phyloP scores from a whole-genome alignment of 306 rosid species.

The Pyrus betulifolia region DNA sequence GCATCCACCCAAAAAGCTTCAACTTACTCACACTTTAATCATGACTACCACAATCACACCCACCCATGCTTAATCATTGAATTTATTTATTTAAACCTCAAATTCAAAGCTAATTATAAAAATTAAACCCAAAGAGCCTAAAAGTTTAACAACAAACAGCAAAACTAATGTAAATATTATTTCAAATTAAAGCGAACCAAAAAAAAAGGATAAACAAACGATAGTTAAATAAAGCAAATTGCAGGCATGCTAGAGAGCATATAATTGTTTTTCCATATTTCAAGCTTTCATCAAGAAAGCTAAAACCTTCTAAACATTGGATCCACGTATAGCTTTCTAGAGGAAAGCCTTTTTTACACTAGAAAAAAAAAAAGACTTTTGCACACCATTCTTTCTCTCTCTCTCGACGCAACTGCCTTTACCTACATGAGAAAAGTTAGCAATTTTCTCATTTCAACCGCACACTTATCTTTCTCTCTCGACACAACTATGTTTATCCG shows the following conservation, averaged over 20 bases:
- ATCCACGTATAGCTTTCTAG: not conserved
- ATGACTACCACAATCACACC: constrained; percentile 47
- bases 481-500: too few species aligned
- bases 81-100: not conserved
- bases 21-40: constrained; percentile 53
- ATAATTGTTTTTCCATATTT: not conserved
- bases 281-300: not conserved
- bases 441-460: too few species aligned
- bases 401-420: not conserved
- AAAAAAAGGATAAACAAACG: not conserved
- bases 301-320: not conserved
- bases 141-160: not conserved
- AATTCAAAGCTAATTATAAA: not conserved
- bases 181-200: constrained; percentile 3
- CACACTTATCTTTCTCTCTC: too few species aligned
- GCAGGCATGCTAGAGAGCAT: constrained; percentile 5
- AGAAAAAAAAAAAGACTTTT: not conserved
- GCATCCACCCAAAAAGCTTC: constrained; percentile 37
- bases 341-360: not conserved
- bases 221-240: constrained; percentile 1
- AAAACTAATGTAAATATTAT: not conserved
- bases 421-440: too few species aligned
- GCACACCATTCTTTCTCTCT: not conserved
- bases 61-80: constrained; percentile 15
- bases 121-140: not conserved